Base-by-base conservation (phyloP, 2,329 filamentous ascomycete species). In the Aschersonia sp. region DNA sequence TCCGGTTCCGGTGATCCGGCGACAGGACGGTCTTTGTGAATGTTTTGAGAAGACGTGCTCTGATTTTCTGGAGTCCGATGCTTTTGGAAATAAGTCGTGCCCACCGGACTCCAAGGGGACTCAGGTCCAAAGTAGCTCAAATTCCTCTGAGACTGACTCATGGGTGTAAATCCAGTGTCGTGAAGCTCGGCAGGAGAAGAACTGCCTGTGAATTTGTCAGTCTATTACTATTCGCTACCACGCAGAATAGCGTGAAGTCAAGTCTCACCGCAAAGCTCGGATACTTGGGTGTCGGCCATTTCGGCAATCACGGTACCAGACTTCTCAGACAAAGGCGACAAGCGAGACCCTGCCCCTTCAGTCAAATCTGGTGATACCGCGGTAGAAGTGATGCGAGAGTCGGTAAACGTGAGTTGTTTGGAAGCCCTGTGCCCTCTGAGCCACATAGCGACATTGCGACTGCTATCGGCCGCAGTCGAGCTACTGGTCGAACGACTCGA, bases 401-500 rank as follows among this genome's bases (percentile, higher is more conserved):
- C 44, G 2, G 35, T 45, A 41, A 45, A 6, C 31, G 47, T 50
- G 39, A 48, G 42, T 30, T 48, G 63, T 54, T 77, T 76, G 43
- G 62, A 56, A 12, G 64, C 61, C 44, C 50, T 50, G 30, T 73
- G 69, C 7, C 67, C 68, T 46, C 65, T 66, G 47, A 79, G 67
- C 76, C 76, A 80, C 2, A 65, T 68, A 9, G 68, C 56, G 53
- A 79, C 72, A 37, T 69, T 67, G 47, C 65, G 63, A 41, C 68
- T 65, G 30, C 66, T 65, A 42, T 74, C 71, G 40, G 73, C 69
- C 0, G 68, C 70, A 5, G 64, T 62, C 3, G 61, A 61, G 2
- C 66, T 65, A 50, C 63, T 59, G 42, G 61, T 59, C 41, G 59
- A 59, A 35, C 63, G 49, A 12, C 31, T 39, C 5, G 31, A n/a